A percentile compares a stretch with the other conserved stretches of the same genome.
phyloP scores from a whole-genome alignment of 176 grass and related monocot genomes.

The Pharus latifolius region DNA sequence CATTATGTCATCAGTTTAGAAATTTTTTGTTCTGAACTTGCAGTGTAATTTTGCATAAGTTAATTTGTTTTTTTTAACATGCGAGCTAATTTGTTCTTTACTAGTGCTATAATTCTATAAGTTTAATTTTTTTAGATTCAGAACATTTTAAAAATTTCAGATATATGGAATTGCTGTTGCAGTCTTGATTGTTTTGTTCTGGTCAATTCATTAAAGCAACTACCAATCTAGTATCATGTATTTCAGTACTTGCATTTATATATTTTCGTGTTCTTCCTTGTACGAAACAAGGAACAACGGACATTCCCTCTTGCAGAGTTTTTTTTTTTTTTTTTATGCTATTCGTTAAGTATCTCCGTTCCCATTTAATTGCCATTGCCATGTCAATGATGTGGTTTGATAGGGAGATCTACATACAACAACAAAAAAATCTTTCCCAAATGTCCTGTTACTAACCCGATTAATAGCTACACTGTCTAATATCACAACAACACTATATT shows the following conservation, averaged over 20 bases:
- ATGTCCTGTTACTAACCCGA: no score
- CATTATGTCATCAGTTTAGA: no score
- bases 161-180: no score
- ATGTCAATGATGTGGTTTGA: neutral
- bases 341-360: neutral
- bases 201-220: neutral
- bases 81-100: no score
- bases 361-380: neutral
- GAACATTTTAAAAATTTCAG: neutral
- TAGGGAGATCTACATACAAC: neutral
- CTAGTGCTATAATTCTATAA: no score
- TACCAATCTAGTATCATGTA: neutral
- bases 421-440: no score
- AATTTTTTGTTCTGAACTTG: no score
- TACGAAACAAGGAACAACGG: neutral
- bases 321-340: neutral
- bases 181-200: neutral
- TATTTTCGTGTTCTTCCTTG: neutral
- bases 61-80: no score
- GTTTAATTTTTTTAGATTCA: neutral
- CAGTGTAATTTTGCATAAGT: no score
- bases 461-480: no score
- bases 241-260: no score
- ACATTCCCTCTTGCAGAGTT: neutral
- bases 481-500: no score